Conservation (phyloP, 2,329 filamentous ascomycete genomes). For the Paraconiothyrium brasiliense region DNA sequence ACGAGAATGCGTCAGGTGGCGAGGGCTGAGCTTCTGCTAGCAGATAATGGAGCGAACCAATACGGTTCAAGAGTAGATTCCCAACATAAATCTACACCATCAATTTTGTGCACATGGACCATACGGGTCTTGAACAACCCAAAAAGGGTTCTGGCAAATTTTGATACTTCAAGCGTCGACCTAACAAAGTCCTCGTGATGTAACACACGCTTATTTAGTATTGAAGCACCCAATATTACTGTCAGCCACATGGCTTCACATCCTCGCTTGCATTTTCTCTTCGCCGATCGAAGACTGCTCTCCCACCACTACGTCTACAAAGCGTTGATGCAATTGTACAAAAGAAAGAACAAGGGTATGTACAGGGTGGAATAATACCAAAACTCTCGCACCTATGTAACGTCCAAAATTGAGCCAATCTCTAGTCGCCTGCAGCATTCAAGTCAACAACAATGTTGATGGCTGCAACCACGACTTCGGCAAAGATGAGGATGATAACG, state of each 20-base stretch:
- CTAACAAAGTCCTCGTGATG: too few species aligned
- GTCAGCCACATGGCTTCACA: background rate
- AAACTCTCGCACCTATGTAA: background rate
- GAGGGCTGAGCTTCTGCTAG: constrained; percentile 32
- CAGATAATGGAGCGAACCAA: background rate
- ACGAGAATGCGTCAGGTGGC: constrained; percentile 47
- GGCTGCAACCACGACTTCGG: constrained; percentile 90
- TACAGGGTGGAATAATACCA: constrained; percentile 1
- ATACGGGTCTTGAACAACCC: too few species aligned
- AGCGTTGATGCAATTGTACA: constrained; percentile 5
- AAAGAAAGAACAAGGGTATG: constrained; percentile 13
- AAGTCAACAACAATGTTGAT: constrained; percentile 96
- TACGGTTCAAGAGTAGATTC: background rate
- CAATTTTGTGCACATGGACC: background rate
- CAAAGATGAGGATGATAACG: constrained; percentile 94
- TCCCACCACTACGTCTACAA: background rate
- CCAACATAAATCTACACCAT: background rate
- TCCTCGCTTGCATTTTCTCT: background rate
- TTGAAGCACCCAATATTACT: background rate
- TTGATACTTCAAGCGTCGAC: too few species aligned
- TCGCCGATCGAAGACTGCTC: background rate
- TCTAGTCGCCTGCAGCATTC: constrained; percentile 71
- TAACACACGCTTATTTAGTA: too few species aligned
- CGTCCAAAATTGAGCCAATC: background rate
- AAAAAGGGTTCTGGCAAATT: too few species aligned